Evolutionary conservation across 177 flowering plant genomes (phyloP).

Genomic region (Vitis hybrid): DNA sequence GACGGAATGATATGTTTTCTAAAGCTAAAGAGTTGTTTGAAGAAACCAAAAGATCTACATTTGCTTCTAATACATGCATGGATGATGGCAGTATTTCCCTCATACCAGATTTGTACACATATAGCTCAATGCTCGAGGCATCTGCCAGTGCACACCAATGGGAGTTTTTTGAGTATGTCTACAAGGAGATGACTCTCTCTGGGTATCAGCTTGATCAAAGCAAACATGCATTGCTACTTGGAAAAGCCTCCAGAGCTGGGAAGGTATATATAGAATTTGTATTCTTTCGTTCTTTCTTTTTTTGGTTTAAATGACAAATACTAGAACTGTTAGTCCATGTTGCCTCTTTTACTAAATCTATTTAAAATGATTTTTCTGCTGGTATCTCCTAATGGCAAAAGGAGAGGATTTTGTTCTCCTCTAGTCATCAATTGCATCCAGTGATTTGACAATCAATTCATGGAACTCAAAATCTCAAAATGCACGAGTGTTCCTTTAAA

Average conservation of each 20-base stretch:
- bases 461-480: too few relatives aligned
- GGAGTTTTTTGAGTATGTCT: constrained; percentile 93
- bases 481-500: too few relatives aligned
- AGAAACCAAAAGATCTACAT: constrained; percentile 31
- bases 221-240: constrained; percentile 60
- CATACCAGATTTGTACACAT: constrained; percentile 66
- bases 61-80: constrained; percentile 5
- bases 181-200: constrained; percentile 76
- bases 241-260: constrained; percentile 85
- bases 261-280: constrained; percentile 47
- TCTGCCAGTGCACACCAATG: constrained; percentile 82
- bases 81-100: constrained; percentile 18
- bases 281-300: not conserved
- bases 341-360: not conserved
- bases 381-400: not conserved
- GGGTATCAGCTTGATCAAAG: constrained; percentile 73
- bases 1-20: constrained; percentile 74
- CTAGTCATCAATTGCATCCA: too few relatives aligned
- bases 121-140: constrained; percentile 71
- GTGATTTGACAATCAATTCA: too few relatives aligned
- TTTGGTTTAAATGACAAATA: not conserved
- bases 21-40: constrained; percentile 84
- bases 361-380: not conserved
- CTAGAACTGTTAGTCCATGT: not conserved
- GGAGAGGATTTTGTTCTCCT: not conserved